Conservation (phyloP, 495 filamentous ascomycete species). For the Tuber microsphaerosporum region DNA sequence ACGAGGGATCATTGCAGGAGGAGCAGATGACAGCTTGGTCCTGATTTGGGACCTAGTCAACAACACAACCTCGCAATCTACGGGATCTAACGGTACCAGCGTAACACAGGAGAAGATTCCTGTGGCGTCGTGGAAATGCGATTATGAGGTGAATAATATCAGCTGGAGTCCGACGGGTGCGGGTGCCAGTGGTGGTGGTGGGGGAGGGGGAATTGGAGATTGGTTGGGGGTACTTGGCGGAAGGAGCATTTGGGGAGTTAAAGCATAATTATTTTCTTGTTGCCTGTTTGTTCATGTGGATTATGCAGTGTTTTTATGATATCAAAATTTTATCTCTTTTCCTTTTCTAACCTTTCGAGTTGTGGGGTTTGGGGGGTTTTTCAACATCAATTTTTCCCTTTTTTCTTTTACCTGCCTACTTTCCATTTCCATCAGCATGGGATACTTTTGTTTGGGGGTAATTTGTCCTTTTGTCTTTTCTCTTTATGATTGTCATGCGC, state of each 20-base stretch:
- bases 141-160: conserved; percentile 91
- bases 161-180: conserved; percentile 80
- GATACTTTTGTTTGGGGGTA: background rate
- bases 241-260: conserved; percentile 83
- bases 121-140: conserved; percentile 82
- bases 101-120: conserved; percentile 61
- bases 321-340: background rate
- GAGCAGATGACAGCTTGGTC: conserved; percentile 84
- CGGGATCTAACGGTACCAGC: conserved; percentile 48
- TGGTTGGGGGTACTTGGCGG: conserved; percentile 94
- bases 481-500: background rate
- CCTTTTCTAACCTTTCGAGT: background rate
- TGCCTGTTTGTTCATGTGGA: background rate
- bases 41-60: conserved; percentile 82
- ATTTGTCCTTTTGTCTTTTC: background rate
- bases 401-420: background rate
- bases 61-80: conserved; percentile 54
- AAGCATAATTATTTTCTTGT: conserved; percentile 48
- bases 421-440: background rate
- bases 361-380: background rate
- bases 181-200: conserved; percentile 54
- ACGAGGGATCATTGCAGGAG: conserved; percentile 81
- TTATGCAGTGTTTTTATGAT: conserved; percentile 12
- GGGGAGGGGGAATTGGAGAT: conserved; percentile 58
- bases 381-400: background rate